A percentile compares a stretch with the other conserved stretches of the same genome.
phyloP scores from a whole-genome alignment of 352 stramenopile species.

The Globisporangium iwayamae region DNA sequence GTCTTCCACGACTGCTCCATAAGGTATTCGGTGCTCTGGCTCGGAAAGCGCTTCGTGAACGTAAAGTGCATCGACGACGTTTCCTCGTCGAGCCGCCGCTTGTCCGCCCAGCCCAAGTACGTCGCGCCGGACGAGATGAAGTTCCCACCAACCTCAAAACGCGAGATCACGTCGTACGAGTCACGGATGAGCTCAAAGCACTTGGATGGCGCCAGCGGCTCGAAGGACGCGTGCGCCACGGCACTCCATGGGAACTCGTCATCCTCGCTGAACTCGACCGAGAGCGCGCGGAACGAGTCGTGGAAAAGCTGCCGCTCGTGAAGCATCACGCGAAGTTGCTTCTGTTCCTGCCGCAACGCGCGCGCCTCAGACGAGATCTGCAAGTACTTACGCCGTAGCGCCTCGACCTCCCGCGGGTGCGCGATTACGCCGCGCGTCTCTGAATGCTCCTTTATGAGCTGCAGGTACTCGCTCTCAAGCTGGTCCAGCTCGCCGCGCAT shows the following conservation, averaged over 20 bases:
- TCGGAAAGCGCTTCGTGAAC: slow-evolving; percentile 49
- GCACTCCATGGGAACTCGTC: slow-evolving; percentile 21
- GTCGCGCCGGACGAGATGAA: slow-evolving; percentile 46
- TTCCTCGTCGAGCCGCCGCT: slow-evolving; percentile 36
- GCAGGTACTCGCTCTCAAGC: slow-evolving; percentile 44
- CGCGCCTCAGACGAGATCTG: slow-evolving; percentile 36
- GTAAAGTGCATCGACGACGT: slow-evolving; percentile 52
- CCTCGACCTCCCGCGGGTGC: slow-evolving; percentile 23
- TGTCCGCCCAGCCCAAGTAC: slow-evolving; percentile 61
- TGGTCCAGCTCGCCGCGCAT: slow-evolving; percentile 54
- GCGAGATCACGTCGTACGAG: slow-evolving; percentile 46
- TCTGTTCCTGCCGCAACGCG: slow-evolving; percentile 46
- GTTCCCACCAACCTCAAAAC: slow-evolving; percentile 41
- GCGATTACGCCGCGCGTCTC: slow-evolving; percentile 27
- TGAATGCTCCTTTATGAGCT: slow-evolving; percentile 22
- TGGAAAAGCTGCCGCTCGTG: slow-evolving; percentile 53
- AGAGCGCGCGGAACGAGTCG: slow-evolving; percentile 33
- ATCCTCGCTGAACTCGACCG: slow-evolving; percentile 26
- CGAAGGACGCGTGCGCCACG: slow-evolving; percentile 31
- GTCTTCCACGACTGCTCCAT: slow-evolving; percentile 50
- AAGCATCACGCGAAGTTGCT: slow-evolving; percentile 43
- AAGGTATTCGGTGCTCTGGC: slow-evolving; percentile 29
- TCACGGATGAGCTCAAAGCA: slow-evolving; percentile 55
- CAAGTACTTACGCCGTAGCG: slow-evolving; percentile 31
- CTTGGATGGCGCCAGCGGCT: slow-evolving; percentile 20